phyloP scores from a whole-genome alignment of 2,329 filamentous ascomycete species.

The Aschersonia sp. region DNA sequence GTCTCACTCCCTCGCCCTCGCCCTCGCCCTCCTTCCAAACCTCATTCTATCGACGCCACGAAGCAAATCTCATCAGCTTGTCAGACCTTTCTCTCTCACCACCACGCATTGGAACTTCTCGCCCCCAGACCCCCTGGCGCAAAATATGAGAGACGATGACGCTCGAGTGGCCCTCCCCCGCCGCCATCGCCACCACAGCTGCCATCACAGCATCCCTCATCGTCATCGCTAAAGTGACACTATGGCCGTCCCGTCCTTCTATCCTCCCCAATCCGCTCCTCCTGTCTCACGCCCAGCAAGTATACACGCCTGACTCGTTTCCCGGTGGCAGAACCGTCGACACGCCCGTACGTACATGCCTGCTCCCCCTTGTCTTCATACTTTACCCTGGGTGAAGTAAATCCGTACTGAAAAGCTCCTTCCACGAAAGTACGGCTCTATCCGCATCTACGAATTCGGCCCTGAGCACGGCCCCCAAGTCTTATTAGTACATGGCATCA shows the following conservation, averaged over 20 bases:
- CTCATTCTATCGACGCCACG: no score
- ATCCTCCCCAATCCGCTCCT: conserved; percentile 30
- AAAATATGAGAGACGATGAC: conserved; percentile 1
- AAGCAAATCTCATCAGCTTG: no score
- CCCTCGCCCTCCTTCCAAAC: no score
- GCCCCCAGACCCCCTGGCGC: conserved; percentile 8
- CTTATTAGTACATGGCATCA: conserved; percentile 71
- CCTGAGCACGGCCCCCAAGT: conserved; percentile 60
- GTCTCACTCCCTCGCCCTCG: no score
- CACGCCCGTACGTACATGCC: conserved; percentile 36
- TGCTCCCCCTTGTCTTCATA: not conserved
- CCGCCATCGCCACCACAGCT: conserved; percentile 22
- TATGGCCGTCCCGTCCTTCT: conserved; percentile 24
- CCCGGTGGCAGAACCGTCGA: conserved; percentile 60
- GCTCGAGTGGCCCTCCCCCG: conserved; percentile 4
- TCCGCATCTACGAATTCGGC: conserved; percentile 74
- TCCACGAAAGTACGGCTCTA: conserved; percentile 45
- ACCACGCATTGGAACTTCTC: not conserved
- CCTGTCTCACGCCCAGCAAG: conserved; percentile 19
- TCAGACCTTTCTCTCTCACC: not conserved
- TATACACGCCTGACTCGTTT: conserved; percentile 54
- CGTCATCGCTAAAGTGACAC: conserved; percentile 15
- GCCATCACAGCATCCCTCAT: conserved; percentile 24
- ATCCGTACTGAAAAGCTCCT: no score
- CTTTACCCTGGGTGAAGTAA: not conserved